Conservation (phyloP, 331 rosid genomes). For the Prunus yedoensis region DNA sequence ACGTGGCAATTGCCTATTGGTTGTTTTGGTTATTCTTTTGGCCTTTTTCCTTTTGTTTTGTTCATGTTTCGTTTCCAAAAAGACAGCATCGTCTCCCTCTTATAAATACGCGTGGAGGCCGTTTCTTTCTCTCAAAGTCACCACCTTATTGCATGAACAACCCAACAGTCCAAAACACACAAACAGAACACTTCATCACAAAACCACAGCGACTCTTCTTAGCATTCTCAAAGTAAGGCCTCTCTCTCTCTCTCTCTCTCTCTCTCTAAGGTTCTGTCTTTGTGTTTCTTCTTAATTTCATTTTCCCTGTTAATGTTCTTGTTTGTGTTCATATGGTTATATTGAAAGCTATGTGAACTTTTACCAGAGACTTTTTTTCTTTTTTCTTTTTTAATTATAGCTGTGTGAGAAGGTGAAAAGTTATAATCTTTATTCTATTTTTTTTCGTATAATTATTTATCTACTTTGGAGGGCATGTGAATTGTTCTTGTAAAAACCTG, state of each 20-base stretch:
- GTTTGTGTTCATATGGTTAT: no score
- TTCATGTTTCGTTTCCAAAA: background rate
- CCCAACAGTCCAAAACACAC: background rate
- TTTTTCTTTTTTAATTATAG: no score
- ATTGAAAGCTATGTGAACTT: background rate
- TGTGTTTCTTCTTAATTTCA: no score
- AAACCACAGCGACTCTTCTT: background rate
- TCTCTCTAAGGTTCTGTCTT: background rate
- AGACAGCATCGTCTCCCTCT: background rate
- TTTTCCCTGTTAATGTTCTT: no score
- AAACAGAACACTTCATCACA: background rate
- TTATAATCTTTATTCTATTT: background rate
- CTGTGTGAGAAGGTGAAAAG: background rate
- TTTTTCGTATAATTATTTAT: background rate
- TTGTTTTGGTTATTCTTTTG: background rate
- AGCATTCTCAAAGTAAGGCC: background rate
- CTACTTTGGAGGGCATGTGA: background rate
- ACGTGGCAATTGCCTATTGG: background rate
- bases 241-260: background rate
- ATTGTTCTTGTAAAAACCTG: background rate
- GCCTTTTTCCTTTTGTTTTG: background rate
- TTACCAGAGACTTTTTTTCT: background rate
- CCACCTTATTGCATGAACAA: background rate
- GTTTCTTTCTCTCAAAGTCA: background rate
- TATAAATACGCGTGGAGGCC: background rate